These are phyloP conservation scores for Pisolithus orientalis DNA, from an alignment of 768 basidiomycete genomes.

Conservation along the genomic window DNA sequence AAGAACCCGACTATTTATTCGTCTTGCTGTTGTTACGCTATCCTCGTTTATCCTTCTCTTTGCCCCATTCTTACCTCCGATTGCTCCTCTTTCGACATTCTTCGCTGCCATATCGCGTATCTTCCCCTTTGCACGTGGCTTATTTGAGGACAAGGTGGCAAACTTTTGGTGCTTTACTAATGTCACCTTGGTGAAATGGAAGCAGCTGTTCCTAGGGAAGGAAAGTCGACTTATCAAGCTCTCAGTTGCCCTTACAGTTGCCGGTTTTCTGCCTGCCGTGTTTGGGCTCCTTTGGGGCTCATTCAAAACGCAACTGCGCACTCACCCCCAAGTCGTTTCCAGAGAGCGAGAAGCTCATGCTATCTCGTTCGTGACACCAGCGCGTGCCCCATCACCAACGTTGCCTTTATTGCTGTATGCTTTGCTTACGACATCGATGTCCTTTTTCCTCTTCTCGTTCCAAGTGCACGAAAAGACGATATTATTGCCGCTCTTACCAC, in stretches of 20 bases:
- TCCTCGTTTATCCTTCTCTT: slow-evolving; percentile 66
- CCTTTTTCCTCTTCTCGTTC: slow-evolving; percentile 95
- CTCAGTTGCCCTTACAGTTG: slow-evolving; percentile 57
- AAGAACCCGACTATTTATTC: slow-evolving; percentile 52
- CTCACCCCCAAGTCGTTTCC: background rate
- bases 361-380: background rate
- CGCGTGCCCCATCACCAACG: slow-evolving; percentile 39
- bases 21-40: slow-evolving; percentile 56
- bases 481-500: slow-evolving; percentile 76
- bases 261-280: slow-evolving; percentile 66
- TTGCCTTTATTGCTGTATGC: slow-evolving; percentile 73
- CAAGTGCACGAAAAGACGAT: slow-evolving; percentile 97
- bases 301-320: slow-evolving; percentile 22
- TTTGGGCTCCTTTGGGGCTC: slow-evolving; percentile 37
- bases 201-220: slow-evolving; percentile 32
- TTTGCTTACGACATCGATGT: slow-evolving; percentile 74
- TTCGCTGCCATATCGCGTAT: slow-evolving; percentile 71
- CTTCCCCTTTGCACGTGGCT: slow-evolving; percentile 86
- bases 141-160: slow-evolving; percentile 95
- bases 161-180: slow-evolving; percentile 97
- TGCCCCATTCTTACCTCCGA: slow-evolving; percentile 71
- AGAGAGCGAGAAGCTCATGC: background rate
- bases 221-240: slow-evolving; percentile 52
- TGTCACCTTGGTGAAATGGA: slow-evolving; percentile 79
- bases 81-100: slow-evolving; percentile 44